Evolutionary conservation across 352 stramenopile genomes (phyloP).

Genomic region (Phytophthora foliorum): DNA sequence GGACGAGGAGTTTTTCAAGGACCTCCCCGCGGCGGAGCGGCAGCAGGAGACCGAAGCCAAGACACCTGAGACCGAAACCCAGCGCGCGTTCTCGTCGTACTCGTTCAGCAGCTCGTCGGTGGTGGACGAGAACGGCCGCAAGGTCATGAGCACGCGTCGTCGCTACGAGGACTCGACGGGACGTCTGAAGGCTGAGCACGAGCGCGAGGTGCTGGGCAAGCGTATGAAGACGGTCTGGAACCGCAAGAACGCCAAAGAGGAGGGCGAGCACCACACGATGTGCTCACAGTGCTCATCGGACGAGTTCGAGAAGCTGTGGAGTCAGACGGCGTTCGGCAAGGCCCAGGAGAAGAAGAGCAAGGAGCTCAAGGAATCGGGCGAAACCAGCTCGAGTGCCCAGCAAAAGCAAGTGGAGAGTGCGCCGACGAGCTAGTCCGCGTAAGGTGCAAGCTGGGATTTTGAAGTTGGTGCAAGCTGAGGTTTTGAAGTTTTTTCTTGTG

Average conservation of each 20-base stretch:
- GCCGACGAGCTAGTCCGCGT: conserved; percentile 23
- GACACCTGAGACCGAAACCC: conserved; percentile 36
- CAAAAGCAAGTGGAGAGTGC: conserved; percentile 32
- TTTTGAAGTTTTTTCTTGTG: neutral
- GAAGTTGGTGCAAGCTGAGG: too few species aligned
- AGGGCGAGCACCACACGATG: conserved; percentile 72
- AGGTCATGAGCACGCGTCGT: conserved; percentile 74
- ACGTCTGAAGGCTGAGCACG: conserved; percentile 84
- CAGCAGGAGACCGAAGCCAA: conserved; percentile 40
- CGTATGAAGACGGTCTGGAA: conserved; percentile 85
- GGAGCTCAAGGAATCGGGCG: conserved; percentile 57
- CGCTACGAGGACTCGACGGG: conserved; percentile 88
- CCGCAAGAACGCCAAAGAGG: conserved; percentile 66
- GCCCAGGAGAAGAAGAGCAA: conserved; percentile 70
- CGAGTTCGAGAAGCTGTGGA: conserved; percentile 84
- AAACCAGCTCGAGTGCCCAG: conserved; percentile 16
- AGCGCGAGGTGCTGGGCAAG: conserved; percentile 73
- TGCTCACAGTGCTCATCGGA: conserved; percentile 63
- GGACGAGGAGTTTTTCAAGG: conserved; percentile 89
- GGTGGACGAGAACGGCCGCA: conserved; percentile 71
- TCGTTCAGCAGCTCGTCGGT: conserved; percentile 82
- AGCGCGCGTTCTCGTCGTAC: conserved; percentile 79
- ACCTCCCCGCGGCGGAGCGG: conserved; percentile 57
- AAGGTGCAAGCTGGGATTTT: conserved; percentile 7
- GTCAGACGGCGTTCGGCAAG: conserved; percentile 74